A percentile compares a stretch with the other conserved stretches of the same genome.
These are phyloP conservation scores for Eucommia ulmoides DNA, from an alignment of 257 asterid genomes.

Conservation along the genomic window DNA sequence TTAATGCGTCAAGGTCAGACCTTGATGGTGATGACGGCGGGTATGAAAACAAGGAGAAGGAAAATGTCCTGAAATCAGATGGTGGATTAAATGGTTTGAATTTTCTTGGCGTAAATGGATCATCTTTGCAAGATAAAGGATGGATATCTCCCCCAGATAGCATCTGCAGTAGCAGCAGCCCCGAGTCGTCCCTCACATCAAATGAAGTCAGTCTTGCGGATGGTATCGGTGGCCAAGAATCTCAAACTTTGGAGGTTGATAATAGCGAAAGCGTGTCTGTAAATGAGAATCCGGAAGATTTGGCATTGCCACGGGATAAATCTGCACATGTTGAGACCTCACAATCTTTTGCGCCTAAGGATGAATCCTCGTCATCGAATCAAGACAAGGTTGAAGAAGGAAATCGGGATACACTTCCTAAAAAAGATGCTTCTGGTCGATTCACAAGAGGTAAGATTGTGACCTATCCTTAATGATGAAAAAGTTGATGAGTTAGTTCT, in stretches of 20 bases:
- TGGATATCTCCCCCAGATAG: constrained; percentile 88
- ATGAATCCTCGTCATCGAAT: constrained; percentile 30
- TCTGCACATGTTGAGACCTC: not conserved
- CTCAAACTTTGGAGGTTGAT: constrained; percentile 46
- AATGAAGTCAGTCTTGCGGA: constrained; percentile 56
- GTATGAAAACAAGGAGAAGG: constrained; percentile 39
- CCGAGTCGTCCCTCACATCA: constrained; percentile 44
- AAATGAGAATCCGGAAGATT: not conserved
- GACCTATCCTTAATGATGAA: not conserved
- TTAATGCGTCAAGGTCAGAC: constrained; percentile 43
- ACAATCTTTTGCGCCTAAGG: constrained; percentile 24
- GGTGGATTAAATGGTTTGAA: constrained; percentile 32
- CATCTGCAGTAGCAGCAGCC: constrained; percentile 49
- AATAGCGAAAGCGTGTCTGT: constrained; percentile 6
- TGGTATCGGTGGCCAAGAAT: constrained; percentile 31
- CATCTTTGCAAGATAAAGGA: constrained; percentile 54
- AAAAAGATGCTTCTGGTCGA: constrained; percentile 32
- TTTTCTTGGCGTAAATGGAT: constrained; percentile 37
- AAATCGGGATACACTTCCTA: constrained; percentile 25
- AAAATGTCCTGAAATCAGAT: constrained; percentile 35
- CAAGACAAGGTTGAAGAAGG: constrained; percentile 42
- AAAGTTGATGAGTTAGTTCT: no score
- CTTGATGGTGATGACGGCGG: constrained; percentile 33
- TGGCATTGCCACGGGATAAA: not conserved
- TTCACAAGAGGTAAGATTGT: constrained; percentile 32